Evolutionary conservation across 805 yeast genomes (phyloP), one percentile per base, ranked within the genome.

Genomic region (Hyphopichia homilentoma): DNA sequence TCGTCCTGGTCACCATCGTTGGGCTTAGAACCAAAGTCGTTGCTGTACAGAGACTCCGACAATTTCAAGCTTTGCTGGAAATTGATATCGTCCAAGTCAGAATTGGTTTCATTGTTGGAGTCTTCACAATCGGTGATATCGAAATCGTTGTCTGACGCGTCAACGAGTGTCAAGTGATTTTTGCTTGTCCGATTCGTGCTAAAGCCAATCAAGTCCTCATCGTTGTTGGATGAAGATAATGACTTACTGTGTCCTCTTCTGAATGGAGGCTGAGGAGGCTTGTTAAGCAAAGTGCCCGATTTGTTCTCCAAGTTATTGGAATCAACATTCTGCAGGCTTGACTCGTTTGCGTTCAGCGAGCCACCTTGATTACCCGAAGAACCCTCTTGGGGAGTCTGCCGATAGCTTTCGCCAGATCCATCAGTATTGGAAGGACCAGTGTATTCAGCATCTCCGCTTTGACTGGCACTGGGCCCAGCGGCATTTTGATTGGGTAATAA

Each of bases 401-500:
- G 7, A 20, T 8, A 20, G 7, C 9, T 8, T 8, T 7, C 11
- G 22, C 24, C 35, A 15, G 34, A 20, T 19, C 24, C 34, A 24
- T 33, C 22, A 20, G 7, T 20, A 11, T 7, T 20, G 7, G 22
- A 20, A 8, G 22, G 22, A 16, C 23, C 4, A 21, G 6, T 5
- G 22, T 23, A 13, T 7, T 31, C 28, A 4, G 41, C 34, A 23
- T 15, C 16, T 5, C n/a, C 12, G 18, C 13, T 24, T 3, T 23
- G 7, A 4, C 28, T 31, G 9, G 5, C 11, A 6, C 31, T 30
- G 5, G 4, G 24, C 12, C 30, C 35, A 20, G 29, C 22, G n/a
- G 13, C 14, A 27, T 22, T 42, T 53, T 47, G 69, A 55, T 39
- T 54, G n/a, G 90, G 87, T 36, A 89, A 63, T 27, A 90, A 69